Evolutionary conservation across 345 rosid genomes (phyloP).

Genomic region (Camelina laxa): DNA sequence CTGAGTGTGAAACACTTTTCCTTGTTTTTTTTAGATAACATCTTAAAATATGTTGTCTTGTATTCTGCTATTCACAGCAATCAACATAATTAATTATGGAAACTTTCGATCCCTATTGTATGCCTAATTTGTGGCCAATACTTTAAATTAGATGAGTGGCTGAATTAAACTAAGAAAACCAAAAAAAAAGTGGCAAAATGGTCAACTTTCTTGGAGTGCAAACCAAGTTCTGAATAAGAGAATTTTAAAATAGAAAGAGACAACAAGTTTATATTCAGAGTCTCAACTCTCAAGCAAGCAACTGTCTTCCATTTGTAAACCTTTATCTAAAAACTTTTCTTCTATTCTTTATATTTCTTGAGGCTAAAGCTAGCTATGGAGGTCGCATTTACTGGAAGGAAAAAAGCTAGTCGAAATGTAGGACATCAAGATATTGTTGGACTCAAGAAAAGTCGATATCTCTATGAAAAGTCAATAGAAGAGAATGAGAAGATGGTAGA

Average conservation of each 20-base stretch:
- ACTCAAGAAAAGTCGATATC: background rate
- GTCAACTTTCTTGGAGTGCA: constrained; percentile 39
- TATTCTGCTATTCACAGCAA: background rate
- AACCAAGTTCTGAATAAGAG: constrained; percentile 3
- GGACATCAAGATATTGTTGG: constrained; percentile 1
- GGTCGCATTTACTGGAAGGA: background rate
- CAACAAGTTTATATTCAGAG: background rate
- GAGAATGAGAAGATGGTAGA: constrained; percentile 25
- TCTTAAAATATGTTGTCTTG: background rate
- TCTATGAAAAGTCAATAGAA: background rate
- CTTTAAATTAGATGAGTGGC: background rate
- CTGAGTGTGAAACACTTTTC: background rate
- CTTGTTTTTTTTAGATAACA: background rate
- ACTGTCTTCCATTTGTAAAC: background rate
- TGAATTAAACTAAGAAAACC: background rate
- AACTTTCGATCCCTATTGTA: background rate
- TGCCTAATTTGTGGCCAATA: background rate
- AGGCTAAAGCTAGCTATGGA: constrained; percentile 14
- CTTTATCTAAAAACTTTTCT: background rate
- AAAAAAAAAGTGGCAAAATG: constrained; percentile 10
- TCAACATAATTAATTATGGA: background rate
- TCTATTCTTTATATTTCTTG: background rate
- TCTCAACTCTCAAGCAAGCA: background rate
- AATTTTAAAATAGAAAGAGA: background rate
- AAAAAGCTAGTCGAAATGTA: background rate